A percentile compares a stretch with the other conserved stretches of the same genome.
Evolutionary conservation across 352 stramenopile genomes (phyloP).

Genomic region (Phytophthora pluvialis): DNA sequence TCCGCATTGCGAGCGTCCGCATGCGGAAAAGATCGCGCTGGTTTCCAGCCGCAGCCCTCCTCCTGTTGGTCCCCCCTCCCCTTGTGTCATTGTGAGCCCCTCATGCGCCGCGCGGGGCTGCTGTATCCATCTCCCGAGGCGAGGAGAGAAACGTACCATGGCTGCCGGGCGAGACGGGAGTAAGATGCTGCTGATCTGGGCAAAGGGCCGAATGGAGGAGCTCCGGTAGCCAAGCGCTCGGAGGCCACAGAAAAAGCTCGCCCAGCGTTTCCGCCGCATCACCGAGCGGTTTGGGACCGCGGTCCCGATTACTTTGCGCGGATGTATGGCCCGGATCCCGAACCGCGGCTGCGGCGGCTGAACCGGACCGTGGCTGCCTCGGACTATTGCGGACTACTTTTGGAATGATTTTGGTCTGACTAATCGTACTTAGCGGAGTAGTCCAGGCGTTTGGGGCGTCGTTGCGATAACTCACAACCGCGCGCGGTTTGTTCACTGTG

Average conservation of each 20-base stretch:
- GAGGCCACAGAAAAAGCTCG: conserved; percentile 40
- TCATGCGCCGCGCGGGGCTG: conserved; percentile 3
- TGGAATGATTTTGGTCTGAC: neutral
- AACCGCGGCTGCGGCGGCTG: neutral
- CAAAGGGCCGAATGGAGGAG: conserved; percentile 47
- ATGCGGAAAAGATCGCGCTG: conserved; percentile 32
- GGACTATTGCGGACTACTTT: neutral
- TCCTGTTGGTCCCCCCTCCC: neutral
- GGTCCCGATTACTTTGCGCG: conserved; percentile 12
- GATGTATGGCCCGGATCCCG: neutral
- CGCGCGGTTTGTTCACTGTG: neutral
- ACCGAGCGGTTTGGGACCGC: conserved; percentile 22
- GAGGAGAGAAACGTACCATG: conserved; percentile 46
- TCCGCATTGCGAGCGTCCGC: conserved; percentile 19
- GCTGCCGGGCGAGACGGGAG: conserved; percentile 43
- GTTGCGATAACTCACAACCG: too few species aligned
- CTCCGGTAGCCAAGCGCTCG: conserved; percentile 31
- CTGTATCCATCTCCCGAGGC: conserved; percentile 10
- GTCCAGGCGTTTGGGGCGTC: too few species aligned
- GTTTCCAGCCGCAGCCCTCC: conserved; percentile 11
- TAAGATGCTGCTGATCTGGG: conserved; percentile 52
- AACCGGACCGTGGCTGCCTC: conserved; percentile 13
- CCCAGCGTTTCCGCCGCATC: conserved; percentile 15
- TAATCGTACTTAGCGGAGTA: too few species aligned
- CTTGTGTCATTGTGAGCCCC: neutral